Evolutionary conservation across 495 filamentous ascomycete species (phyloP), one percentile per base, ranked within the genome.

Genomic region (Hypoxylon fragiforme): DNA sequence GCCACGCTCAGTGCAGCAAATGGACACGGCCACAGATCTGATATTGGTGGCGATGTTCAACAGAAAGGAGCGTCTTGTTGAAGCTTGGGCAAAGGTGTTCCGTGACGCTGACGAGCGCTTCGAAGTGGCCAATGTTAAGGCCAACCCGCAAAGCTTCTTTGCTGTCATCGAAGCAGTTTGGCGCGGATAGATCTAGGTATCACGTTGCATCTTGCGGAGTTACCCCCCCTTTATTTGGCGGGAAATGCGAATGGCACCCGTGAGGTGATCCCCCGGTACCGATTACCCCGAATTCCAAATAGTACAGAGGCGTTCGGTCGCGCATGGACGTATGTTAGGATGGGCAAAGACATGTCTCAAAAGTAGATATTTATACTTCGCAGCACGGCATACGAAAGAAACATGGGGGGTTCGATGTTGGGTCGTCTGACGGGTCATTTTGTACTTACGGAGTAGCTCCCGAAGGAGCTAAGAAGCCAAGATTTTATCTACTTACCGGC

Each of bases 21-120:
- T 68, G 50, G 55, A 54, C 0, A 60, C 59, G 13, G 60, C 64
- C 9, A 63, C 65, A 5, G 64, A 69, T 54, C 31, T 71, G 6
- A 57, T 55, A 47, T 44, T 71, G 44, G 63, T 69, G 62, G 60
- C 59, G 3, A 31, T 67, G 3, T 59, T 60, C 15, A 71, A 71
- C 36, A 54, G 48, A 15, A 63, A 57, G 22, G 68, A 71, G 40
- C 59, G 67, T 11, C 58, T 63, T 7, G 51, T 62, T 5, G 57
- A 67, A 0, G 62, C 66, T 8, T 69, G 61, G 57, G 56, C 45
- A 7, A 57, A 45, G 28, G 57, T 69, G 2, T 70, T 69, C 50
- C 54, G 47, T 8, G 46, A 58, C 16, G 59, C 63, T 14, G 63
- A 66, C 30, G 63, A 66, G 51, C 50, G 60, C 0, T 66, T 60